Conservation (phyloP, 805 yeast genomes). For the Diddensiella santjacobensis region DNA sequence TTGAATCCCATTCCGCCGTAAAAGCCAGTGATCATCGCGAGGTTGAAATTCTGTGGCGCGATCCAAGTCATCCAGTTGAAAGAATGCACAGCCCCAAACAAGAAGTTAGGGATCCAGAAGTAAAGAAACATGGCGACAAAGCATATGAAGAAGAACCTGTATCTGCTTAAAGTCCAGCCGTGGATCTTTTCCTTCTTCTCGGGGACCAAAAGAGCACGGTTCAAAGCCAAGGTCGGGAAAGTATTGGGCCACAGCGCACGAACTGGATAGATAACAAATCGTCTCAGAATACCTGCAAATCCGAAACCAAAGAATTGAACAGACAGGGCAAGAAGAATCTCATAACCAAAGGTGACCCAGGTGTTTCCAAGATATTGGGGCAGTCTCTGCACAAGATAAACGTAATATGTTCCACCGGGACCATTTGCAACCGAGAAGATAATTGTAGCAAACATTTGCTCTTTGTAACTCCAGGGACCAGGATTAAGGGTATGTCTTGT, state of each 20-base stretch:
- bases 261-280: conserved; percentile 44
- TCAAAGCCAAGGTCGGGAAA: conserved; percentile 53
- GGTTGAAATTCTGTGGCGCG: conserved; percentile 44
- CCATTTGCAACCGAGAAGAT: conserved; percentile 9
- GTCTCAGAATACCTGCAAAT: conserved; percentile 54
- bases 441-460: conserved; percentile 56
- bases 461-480: conserved; percentile 60
- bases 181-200: conserved; percentile 20
- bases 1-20: conserved; percentile 45
- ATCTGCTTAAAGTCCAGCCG: conserved; percentile 59
- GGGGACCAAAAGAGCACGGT: conserved; percentile 40
- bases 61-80: conserved; percentile 64
- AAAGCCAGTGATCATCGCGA: conserved; percentile 48
- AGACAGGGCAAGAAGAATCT: conserved; percentile 42
- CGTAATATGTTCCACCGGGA: conserved; percentile 16
- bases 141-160: conserved; percentile 39
- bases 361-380: conserved; percentile 24
- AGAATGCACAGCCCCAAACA: conserved; percentile 53
- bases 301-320: conserved; percentile 52
- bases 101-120: conserved; percentile 58
- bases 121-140: conserved; percentile 43
- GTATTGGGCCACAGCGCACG: conserved; percentile 50
- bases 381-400: conserved; percentile 18
- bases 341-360: conserved; percentile 42
- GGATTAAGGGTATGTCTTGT: conserved; percentile 45